Percentiles rank a stretch among this genome's conserved stretches.
Evolutionary conservation across 345 rosid species (phyloP).

Genomic region (Acer saccharum): DNA sequence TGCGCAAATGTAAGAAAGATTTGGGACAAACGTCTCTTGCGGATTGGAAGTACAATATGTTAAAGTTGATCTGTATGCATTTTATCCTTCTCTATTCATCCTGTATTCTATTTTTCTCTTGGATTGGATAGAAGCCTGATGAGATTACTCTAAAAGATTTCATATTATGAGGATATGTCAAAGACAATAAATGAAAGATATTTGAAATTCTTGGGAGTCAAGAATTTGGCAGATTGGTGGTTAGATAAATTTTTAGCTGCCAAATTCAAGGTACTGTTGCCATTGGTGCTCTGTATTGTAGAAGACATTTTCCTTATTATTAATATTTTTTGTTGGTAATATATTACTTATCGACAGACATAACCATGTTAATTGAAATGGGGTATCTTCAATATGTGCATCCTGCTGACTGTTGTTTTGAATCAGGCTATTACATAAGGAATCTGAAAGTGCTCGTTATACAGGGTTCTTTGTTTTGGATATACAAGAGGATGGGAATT

Average conservation of each 20-base stretch:
- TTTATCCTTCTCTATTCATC: conserved; percentile 21
- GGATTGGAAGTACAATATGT: conserved; percentile 31
- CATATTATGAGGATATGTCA: not conserved
- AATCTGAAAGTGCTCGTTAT: conserved; percentile 10
- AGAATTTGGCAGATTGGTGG: conserved; percentile 9
- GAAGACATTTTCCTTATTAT: not conserved
- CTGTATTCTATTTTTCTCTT: conserved; percentile 8
- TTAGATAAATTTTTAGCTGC: conserved; percentile 18
- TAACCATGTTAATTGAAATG: not conserved
- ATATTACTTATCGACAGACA: not conserved
- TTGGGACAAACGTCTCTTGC: conserved; percentile 36
- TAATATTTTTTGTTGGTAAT: not conserved
- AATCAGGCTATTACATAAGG: not conserved
- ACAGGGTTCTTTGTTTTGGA: conserved; percentile 13
- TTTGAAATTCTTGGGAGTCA: conserved; percentile 2
- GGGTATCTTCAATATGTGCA: not conserved
- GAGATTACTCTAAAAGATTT: not conserved
- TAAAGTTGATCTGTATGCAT: conserved; percentile 33
- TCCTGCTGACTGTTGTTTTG: conserved; percentile 13
- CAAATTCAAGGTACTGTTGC: conserved; percentile 19
- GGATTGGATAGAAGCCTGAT: not conserved
- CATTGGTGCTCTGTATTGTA: conserved; percentile 6
- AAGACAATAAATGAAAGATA: not conserved
- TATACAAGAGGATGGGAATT: conserved; percentile 16
- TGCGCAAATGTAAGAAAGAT: conserved; percentile 38